These are phyloP conservation scores for Fusarium piperis DNA, from an alignment of 2,329 filamentous ascomycete genomes.

Conservation along the genomic window DNA sequence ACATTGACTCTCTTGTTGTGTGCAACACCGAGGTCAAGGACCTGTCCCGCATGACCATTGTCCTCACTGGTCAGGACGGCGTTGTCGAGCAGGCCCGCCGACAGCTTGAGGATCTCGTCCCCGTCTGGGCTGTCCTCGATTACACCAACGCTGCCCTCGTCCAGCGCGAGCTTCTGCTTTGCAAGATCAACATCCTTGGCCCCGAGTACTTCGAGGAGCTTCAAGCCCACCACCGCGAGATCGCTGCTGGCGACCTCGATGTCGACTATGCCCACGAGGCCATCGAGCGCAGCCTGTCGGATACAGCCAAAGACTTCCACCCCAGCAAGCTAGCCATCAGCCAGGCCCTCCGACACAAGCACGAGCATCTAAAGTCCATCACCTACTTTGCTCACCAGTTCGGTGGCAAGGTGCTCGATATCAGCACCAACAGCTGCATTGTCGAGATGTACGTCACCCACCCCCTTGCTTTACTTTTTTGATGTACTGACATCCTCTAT, in stretches of 20 bases:
- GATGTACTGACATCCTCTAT: conserved; percentile 36
- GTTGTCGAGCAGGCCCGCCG: conserved; percentile 96
- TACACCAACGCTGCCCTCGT: conserved; percentile 94
- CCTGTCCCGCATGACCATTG: conserved; percentile 98
- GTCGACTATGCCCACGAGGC: conserved; percentile 56
- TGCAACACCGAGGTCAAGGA: conserved; percentile 98
- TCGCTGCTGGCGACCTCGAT: conserved; percentile 62
- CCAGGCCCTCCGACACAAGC: conserved; percentile 93
- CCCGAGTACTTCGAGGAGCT: conserved; percentile 99
- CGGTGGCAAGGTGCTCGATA: conserved; percentile 95
- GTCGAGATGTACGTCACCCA: conserved; percentile 82
- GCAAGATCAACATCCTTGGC: conserved; percentile 95
- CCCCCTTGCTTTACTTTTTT: neutral
- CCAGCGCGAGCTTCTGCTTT: conserved; percentile 92
- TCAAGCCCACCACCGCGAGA: conserved; percentile 93
- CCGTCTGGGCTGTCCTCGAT: conserved; percentile 97
- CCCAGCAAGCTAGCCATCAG: conserved; percentile 86
- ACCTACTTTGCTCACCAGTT: conserved; percentile 98
- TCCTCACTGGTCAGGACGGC: conserved; percentile 93
- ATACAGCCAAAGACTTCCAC: conserved; percentile 78
- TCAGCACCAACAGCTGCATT: conserved; percentile 98
- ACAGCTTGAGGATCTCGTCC: conserved; percentile 95
- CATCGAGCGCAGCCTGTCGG: conserved; percentile 55
- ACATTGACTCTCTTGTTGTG: conserved; percentile 97
- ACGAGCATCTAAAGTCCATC: conserved; percentile 95